These are phyloP conservation scores for Adansonia digitata DNA, from an alignment of 345 rosid species.

Conservation along the genomic window DNA sequence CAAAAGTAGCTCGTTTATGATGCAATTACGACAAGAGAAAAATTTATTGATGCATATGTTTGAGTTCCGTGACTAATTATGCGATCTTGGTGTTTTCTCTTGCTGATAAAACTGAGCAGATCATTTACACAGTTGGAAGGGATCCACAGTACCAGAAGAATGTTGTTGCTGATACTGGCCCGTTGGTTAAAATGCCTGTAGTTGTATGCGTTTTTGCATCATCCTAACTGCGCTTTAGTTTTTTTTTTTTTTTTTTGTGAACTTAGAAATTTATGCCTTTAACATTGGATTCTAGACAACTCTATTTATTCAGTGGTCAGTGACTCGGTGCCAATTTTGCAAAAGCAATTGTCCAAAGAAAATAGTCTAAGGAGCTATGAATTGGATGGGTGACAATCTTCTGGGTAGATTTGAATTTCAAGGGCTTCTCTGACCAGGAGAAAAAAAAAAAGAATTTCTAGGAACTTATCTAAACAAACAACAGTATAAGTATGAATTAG, in stretches of 20 bases:
- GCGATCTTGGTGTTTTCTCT: slow-evolving; percentile 5
- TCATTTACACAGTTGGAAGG: slow-evolving; percentile 79
- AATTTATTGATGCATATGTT: not conserved
- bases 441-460: not conserved
- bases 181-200: slow-evolving; percentile 64
- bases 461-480: not conserved
- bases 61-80: slow-evolving; percentile 1
- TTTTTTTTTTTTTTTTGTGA: slow-evolving; percentile 1
- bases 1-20: not conserved
- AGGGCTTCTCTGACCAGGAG: not conserved
- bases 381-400: not conserved
- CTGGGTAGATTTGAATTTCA: slow-evolving; percentile 2
- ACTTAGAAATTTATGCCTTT: not conserved
- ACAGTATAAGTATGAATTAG: slow-evolving; percentile 1
- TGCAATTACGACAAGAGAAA: not conserved
- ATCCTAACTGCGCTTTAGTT: slow-evolving; percentile 12
- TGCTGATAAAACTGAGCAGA: slow-evolving; percentile 40
- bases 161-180: slow-evolving; percentile 54
- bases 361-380: slow-evolving; percentile 1
- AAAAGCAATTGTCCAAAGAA: not conserved
- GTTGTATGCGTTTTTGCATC: slow-evolving; percentile 50
- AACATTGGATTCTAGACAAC: not conserved
- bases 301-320: not conserved
- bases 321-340: not conserved
- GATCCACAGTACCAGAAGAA: slow-evolving; percentile 60